Evolutionary conservation across 805 yeast genomes (phyloP).

Genomic region (Hanseniaspora valbyensis): DNA sequence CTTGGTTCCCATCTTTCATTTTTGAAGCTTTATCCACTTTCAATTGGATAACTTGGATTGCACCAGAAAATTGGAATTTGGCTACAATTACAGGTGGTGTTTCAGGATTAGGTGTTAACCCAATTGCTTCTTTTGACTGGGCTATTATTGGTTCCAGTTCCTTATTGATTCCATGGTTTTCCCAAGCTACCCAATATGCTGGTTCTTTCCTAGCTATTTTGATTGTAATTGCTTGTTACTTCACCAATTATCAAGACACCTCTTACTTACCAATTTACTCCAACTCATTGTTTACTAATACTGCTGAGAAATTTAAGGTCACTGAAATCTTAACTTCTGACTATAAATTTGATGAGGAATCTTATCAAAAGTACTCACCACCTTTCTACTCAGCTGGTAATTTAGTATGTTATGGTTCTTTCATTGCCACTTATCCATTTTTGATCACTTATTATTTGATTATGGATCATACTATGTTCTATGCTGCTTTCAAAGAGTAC

Average conservation of each 20-base stretch:
- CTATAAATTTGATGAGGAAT: constrained; percentile 34
- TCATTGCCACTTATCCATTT: constrained; percentile 47
- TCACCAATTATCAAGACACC: constrained; percentile 47
- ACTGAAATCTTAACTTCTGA: constrained; percentile 36
- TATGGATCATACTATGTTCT: constrained; percentile 35
- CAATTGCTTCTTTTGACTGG: constrained; percentile 46
- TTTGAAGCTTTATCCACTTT: constrained; percentile 52
- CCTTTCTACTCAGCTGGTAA: constrained; percentile 58
- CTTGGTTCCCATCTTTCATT: constrained; percentile 58
- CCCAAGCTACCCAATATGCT: constrained; percentile 26
- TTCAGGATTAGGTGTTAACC: constrained; percentile 43
- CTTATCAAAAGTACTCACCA: constrained; percentile 46
- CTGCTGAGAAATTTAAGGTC: constrained; percentile 38
- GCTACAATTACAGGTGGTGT: constrained; percentile 44
- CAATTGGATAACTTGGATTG: constrained; percentile 33
- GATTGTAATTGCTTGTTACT: constrained; percentile 31
- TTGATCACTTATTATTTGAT: constrained; percentile 39
- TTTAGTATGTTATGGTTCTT: constrained; percentile 47
- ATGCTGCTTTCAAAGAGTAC: constrained; percentile 32
- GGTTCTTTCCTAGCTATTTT: constrained; percentile 31
- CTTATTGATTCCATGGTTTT: constrained; percentile 39
- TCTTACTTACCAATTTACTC: constrained; percentile 50
- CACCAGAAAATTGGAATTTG: constrained; percentile 37
- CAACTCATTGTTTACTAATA: constrained; percentile 40
- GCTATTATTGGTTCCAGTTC: constrained; percentile 30